phyloP scores from a whole-genome alignment of 1,284 basidiomycete genomes.

The Apiotrichum sp. region DNA sequence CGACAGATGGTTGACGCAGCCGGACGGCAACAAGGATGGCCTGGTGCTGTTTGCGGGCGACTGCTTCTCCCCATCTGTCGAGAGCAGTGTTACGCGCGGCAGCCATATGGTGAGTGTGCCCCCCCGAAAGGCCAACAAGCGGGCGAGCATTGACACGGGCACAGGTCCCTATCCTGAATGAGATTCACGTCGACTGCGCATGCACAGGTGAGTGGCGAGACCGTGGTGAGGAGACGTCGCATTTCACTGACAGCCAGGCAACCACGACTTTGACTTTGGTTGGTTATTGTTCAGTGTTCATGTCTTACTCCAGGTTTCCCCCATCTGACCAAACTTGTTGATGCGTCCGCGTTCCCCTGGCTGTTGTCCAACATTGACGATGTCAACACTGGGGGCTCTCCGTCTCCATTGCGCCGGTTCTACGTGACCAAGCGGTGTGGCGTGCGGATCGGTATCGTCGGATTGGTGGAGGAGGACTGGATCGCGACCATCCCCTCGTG shows the following conservation, averaged over 20 bases:
- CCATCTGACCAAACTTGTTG: slow-evolving; percentile 66
- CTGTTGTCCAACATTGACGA: slow-evolving; percentile 70
- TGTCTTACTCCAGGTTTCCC: slow-evolving; percentile 58
- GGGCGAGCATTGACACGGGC: no score
- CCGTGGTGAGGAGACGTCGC: no score
- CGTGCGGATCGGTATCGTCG: slow-evolving; percentile 68
- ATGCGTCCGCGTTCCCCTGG: slow-evolving; percentile 65
- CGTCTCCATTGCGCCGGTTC: slow-evolving; percentile 57
- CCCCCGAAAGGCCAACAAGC: background rate
- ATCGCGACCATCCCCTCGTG: slow-evolving; percentile 77
- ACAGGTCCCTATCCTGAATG: slow-evolving; percentile 71
- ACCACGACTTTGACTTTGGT: slow-evolving; percentile 76
- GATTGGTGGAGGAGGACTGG: slow-evolving; percentile 84
- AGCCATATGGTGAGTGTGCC: slow-evolving; percentile 70
- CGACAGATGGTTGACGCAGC: slow-evolving; percentile 31
- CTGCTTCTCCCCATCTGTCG: slow-evolving; percentile 75
- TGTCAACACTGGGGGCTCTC: slow-evolving; percentile 55
- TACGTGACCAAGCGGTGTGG: slow-evolving; percentile 61
- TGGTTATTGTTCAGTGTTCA: slow-evolving; percentile 31
- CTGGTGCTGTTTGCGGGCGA: slow-evolving; percentile 83
- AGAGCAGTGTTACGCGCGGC: slow-evolving; percentile 80
- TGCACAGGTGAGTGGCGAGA: slow-evolving; percentile 19
- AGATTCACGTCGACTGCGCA: slow-evolving; percentile 40
- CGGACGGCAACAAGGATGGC: slow-evolving; percentile 55
- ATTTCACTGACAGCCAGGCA: slow-evolving; percentile 44